A percentile compares a stretch with the other conserved stretches of the same genome.
These are phyloP conservation scores for Clarkia xantiana DNA, from an alignment of 345 rosid genomes.

Conservation along the genomic window DNA sequence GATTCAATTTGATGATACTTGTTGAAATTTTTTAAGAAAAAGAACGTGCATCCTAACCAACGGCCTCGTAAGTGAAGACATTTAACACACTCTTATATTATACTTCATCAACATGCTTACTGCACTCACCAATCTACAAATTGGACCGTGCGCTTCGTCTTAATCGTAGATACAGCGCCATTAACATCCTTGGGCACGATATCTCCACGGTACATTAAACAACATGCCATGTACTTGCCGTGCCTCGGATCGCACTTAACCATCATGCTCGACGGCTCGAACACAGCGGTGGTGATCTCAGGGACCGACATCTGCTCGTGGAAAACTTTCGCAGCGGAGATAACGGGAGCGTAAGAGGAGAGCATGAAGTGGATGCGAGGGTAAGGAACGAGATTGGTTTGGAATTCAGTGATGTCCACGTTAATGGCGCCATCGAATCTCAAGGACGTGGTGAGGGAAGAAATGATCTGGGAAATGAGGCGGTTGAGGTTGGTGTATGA, in stretches of 20 bases:
- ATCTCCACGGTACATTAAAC: conserved; percentile 76
- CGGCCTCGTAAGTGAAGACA: no score
- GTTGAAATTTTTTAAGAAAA: no score
- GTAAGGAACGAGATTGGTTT: conserved; percentile 72
- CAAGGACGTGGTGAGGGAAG: conserved; percentile 63
- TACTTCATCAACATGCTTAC: no score
- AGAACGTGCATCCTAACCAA: no score
- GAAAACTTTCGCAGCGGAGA: conserved; percentile 67
- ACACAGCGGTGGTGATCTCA: conserved; percentile 63
- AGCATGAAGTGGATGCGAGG: conserved; percentile 84
- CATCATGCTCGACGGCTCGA: conserved; percentile 84
- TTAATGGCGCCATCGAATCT: conserved; percentile 80
- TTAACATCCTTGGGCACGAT: conserved; percentile 75
- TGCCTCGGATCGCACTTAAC: conserved; percentile 80
- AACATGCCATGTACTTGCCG: no score
- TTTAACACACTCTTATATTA: no score
- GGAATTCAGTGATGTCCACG: no score
- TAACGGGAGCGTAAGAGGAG: conserved; percentile 68
- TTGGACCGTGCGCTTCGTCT: conserved; percentile 67
- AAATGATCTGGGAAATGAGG: conserved; percentile 56
- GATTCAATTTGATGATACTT: no score
- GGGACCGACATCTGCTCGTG: conserved; percentile 69
- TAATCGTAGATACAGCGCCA: conserved; percentile 57
- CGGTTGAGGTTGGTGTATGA: conserved; percentile 66
- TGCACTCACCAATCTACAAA: conserved; percentile 76